phyloP scores from a whole-genome alignment of 2,329 filamentous ascomycete genomes.

The Clonostachys byssicola region DNA sequence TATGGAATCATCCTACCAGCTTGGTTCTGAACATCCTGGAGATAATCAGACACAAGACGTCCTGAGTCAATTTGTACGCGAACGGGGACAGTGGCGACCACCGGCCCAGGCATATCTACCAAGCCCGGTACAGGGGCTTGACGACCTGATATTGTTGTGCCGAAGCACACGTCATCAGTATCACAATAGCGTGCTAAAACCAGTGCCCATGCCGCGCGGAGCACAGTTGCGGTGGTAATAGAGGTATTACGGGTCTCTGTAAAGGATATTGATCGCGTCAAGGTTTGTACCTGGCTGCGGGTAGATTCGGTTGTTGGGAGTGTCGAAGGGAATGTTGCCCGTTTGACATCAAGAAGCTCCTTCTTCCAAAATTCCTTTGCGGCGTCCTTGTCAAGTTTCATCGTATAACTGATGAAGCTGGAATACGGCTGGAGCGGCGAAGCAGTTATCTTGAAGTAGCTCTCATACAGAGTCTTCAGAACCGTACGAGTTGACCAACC shows the following conservation, averaged over 20 bases:
- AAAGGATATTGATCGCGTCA: slow-evolving; percentile 1
- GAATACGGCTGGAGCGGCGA: slow-evolving; percentile 21
- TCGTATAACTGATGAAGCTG: slow-evolving; percentile 33
- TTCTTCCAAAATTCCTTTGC: background rate
- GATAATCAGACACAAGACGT: slow-evolving; percentile 25
- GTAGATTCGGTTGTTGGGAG: background rate
- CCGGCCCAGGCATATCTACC: slow-evolving; percentile 11
- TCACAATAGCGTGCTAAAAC: slow-evolving; percentile 8
- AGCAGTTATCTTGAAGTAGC: slow-evolving; percentile 6
- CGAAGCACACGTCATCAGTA: slow-evolving; percentile 11
- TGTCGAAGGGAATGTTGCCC: background rate
- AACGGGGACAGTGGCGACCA: slow-evolving; percentile 14
- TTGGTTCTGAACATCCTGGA: slow-evolving; percentile 12
- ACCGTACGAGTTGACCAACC: slow-evolving; percentile 15
- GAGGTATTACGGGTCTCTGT: background rate
- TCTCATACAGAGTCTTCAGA: slow-evolving; percentile 4
- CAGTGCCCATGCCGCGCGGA: slow-evolving; percentile 13
- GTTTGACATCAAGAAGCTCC: background rate
- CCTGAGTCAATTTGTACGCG: slow-evolving; percentile 15
- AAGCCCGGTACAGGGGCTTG: slow-evolving; percentile 10
- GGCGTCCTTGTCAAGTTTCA: slow-evolving; percentile 6
- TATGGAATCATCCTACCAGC: slow-evolving; percentile 4
- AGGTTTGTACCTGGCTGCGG: background rate
- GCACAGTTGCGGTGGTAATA: slow-evolving; percentile 6
- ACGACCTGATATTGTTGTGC: slow-evolving; percentile 11